A percentile compares a stretch with the other conserved stretches of the same genome.
Conservation (phyloP, 257 asterid species). For the Nicotiana sylvestris region DNA sequence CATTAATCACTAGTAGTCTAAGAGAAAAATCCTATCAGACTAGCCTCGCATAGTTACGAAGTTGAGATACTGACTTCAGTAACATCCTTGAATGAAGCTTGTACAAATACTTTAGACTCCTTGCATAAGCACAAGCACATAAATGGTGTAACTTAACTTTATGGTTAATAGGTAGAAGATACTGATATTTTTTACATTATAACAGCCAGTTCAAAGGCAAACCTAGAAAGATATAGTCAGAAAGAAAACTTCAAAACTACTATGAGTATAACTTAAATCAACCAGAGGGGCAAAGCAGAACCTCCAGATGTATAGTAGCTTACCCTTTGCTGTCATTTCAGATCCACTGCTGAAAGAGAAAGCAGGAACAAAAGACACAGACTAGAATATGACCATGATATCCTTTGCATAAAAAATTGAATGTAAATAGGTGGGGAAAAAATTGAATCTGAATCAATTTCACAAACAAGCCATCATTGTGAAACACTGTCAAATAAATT, state of each 20-base stretch:
- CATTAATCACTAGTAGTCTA: too few relatives aligned
- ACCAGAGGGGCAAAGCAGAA: background rate
- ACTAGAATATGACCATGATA: background rate
- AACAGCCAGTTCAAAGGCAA: background rate
- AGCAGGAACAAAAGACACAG: background rate
- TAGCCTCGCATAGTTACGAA: too few relatives aligned
- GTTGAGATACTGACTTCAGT: background rate
- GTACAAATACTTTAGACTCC: background rate
- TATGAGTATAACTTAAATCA: background rate
- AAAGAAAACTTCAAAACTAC: background rate
- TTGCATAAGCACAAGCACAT: background rate
- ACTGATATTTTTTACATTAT: background rate
- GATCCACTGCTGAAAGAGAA: background rate
- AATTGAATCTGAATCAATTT: background rate
- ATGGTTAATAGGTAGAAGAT: background rate
- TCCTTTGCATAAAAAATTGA: background rate
- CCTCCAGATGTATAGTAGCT: background rate
- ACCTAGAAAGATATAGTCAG: background rate
- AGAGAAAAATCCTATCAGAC: too few relatives aligned
- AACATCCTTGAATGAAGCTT: constrained; percentile 6
- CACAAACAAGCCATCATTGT: background rate
- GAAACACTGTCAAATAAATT: constrained; percentile 1
- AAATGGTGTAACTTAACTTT: background rate
- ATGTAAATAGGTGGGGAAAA: background rate
- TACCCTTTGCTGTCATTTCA: background rate